These are phyloP conservation scores for Thermothelomyces thermophilus DNA, from an alignment of 2,329 filamentous ascomycete genomes.

Conservation along the genomic window DNA sequence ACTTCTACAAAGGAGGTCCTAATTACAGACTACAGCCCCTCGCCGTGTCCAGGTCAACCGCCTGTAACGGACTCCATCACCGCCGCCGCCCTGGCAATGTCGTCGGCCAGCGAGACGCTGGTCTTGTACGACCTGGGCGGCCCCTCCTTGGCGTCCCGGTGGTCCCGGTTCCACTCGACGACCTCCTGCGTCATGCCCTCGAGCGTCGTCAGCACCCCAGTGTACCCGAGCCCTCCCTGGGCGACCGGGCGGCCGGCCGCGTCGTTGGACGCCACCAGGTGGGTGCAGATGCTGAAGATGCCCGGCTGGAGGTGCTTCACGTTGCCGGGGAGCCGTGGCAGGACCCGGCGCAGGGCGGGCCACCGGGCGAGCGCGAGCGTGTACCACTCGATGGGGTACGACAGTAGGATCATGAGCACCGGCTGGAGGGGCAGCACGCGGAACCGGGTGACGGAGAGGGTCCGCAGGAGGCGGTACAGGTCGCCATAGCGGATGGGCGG, in stretches of 20 bases:
- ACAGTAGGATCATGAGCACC: slow-evolving; percentile 31
- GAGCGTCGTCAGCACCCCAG: slow-evolving; percentile 33
- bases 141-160: slow-evolving; percentile 20
- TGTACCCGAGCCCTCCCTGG: slow-evolving; percentile 36
- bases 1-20: too few relatives aligned
- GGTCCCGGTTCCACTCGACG: slow-evolving; percentile 37
- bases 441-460: slow-evolving; percentile 33
- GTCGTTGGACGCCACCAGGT: slow-evolving; percentile 33
- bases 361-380: slow-evolving; percentile 27
- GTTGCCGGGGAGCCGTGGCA: slow-evolving; percentile 32
- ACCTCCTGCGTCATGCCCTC: slow-evolving; percentile 37
- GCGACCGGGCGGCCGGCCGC: slow-evolving; percentile 28
- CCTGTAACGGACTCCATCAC: not conserved
- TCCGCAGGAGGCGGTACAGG: slow-evolving; percentile 31
- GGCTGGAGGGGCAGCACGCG: slow-evolving; percentile 29
- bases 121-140: slow-evolving; percentile 31
- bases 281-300: slow-evolving; percentile 36
- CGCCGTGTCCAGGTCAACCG: not conserved
- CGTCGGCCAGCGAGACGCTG: slow-evolving; percentile 35
- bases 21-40: too few relatives aligned
- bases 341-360: slow-evolving; percentile 25
- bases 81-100: slow-evolving; percentile 29
- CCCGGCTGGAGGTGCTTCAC: slow-evolving; percentile 34
- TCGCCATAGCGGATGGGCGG: slow-evolving; percentile 35
- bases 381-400: slow-evolving; percentile 34